Percentiles rank a stretch among this genome's conserved stretches.
Conservation (phyloP, 805 yeast species). For the Yarrowia sp. region DNA sequence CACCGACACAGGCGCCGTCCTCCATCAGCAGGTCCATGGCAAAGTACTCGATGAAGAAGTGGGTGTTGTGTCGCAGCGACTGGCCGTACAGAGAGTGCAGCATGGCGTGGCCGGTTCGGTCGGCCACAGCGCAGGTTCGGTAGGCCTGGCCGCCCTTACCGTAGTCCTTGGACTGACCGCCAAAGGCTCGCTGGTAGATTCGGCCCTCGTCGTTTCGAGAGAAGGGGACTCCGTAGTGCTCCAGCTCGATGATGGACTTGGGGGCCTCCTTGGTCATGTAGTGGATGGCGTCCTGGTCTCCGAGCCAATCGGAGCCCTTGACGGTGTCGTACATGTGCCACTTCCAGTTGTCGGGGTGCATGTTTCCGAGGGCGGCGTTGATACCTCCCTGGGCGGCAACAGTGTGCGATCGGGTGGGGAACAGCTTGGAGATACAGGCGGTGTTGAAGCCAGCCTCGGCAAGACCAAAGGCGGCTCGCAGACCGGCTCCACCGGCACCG, state of each 20-base stretch:
- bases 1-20: conserved; percentile 95
- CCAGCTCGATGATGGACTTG: conserved; percentile 89
- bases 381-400: conserved; percentile 99
- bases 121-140: conserved; percentile 99
- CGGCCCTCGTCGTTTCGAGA: conserved; percentile 95
- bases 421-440: conserved; percentile 93
- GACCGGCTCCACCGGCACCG: conserved; percentile 99
- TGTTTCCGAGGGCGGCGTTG: conserved; percentile 97
- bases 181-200: conserved; percentile 98
- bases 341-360: conserved; percentile 98
- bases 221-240: conserved; percentile 98
- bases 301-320: conserved; percentile 98
- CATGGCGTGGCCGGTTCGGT: conserved; percentile 97
- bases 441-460: conserved; percentile 97
- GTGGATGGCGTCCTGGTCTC: conserved; percentile 98
- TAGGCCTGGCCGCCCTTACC: conserved; percentile 99
- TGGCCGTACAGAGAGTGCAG: conserved; percentile 95
- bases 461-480: conserved; percentile 96
- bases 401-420: conserved; percentile 98
- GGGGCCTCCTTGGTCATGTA: conserved; percentile 99
- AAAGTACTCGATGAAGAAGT: conserved; percentile 95
- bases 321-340: conserved; percentile 99
- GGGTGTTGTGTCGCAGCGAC: conserved; percentile 93
- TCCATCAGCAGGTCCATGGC: conserved; percentile 93
- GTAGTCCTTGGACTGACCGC: conserved; percentile 92